Percentiles rank a stretch among this genome's conserved stretches.
phyloP scores from a whole-genome alignment of 345 rosid genomes.

The Murraya koenigii region DNA sequence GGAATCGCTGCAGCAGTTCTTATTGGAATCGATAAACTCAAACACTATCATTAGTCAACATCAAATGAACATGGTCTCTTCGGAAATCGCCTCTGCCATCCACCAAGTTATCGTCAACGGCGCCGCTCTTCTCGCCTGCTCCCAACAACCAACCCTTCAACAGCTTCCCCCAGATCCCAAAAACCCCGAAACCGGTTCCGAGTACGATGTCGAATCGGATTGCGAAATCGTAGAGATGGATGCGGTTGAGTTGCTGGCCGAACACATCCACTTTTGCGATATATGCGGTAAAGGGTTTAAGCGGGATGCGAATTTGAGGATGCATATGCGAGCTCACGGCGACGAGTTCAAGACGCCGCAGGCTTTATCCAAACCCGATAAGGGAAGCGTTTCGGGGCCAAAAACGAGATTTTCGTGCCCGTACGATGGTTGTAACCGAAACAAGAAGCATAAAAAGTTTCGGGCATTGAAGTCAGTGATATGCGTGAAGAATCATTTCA shows the following conservation, averaged over 20 bases:
- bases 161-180: neutral
- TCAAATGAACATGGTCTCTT: conserved; percentile 48
- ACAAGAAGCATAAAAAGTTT: conserved; percentile 53
- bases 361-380: conserved; percentile 48
- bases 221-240: conserved; percentile 55
- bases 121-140: conserved; percentile 40
- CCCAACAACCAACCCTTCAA: conserved; percentile 1
- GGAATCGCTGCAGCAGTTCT: conserved; percentile 44
- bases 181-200: neutral
- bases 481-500: conserved; percentile 69
- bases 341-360: conserved; percentile 62
- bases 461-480: conserved; percentile 57
- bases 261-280: conserved; percentile 68
- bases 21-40: conserved; percentile 39
- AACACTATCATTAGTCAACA: conserved; percentile 29
- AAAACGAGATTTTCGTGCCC: conserved; percentile 62
- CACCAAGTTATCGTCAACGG: conserved; percentile 48
- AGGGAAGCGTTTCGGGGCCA: conserved; percentile 1
- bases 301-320: conserved; percentile 69
- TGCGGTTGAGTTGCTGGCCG: conserved; percentile 59
- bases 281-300: conserved; percentile 77
- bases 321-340: conserved; percentile 88
- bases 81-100: conserved; percentile 52
- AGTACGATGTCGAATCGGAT: conserved; percentile 5
- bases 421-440: conserved; percentile 57